Base-by-base conservation (phyloP, 306 rosid species). In the Sesbania bispinosa region DNA sequence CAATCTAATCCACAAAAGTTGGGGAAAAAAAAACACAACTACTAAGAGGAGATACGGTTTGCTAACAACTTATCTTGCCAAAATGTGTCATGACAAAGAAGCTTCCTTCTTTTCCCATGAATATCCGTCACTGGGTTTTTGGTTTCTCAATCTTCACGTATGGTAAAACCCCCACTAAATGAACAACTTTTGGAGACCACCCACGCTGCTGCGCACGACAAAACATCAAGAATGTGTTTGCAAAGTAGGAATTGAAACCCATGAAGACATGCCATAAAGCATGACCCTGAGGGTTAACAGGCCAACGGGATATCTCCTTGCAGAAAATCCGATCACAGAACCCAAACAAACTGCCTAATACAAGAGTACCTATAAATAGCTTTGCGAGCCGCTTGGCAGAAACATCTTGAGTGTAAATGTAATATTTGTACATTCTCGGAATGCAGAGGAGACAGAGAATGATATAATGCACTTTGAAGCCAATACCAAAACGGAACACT, bases 381-480 rank as follows among this genome's bases (percentile, higher is more conserved):
- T 85, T 90, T 26, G 92, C 94, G 4, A 90, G 81, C 64, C 81
- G 76, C 79, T 88, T 90, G 52, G 96, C 94, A 43, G 83, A 82
- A 7, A 62, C 64, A 59, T 90, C 96, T 67, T 90, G 77, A 10
- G 94, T 90, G 87, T 83, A 54, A 30, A 88, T 90, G 65, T 90
- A 88, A 43, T 90, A 90, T 89, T 88, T 90, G 88, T 88, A 88
- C 94, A 88, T 86, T 73, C 96, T 85, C 2, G 96, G 96, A 59
- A 84, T 47, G 82, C 96, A 90, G 42, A 88, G 94, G 68, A 90
- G 83, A 76, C 93, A 84, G 54, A 90, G 85, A 50, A 86, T 61
- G 57, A 81, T 75, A 59, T 88, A 88, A 47, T 90, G 96, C 74
- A 88, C 82, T 86, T 88, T 90, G 83, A 90, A 88, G 71, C 86